phyloP scores from a whole-genome alignment of 768 basidiomycete genomes.

The Rhodocollybia butyracea region DNA sequence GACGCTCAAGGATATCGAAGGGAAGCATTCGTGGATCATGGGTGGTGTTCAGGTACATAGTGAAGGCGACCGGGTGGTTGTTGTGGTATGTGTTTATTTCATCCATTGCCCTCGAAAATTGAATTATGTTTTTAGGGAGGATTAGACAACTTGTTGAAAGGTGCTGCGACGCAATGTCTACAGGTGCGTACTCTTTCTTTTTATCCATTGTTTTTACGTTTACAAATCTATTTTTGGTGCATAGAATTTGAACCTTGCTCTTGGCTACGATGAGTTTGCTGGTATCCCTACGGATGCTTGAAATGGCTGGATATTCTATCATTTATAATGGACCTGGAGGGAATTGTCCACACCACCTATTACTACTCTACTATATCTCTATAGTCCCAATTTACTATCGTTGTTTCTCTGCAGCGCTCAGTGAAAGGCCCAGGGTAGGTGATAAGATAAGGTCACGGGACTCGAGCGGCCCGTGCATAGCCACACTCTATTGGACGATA shows the following conservation, averaged over 20 bases:
- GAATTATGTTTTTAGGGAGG: conserved; percentile 64
- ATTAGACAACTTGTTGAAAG: conserved; percentile 94
- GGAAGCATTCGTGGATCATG: conserved; percentile 84
- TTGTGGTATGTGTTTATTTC: conserved; percentile 63
- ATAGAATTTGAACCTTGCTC: conserved; percentile 78
- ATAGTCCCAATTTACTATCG: no score
- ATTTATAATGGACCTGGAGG: no score
- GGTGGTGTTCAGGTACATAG: conserved; percentile 95
- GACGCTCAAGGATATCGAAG: conserved; percentile 68
- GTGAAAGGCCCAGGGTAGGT: no score
- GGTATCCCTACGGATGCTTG: conserved; percentile 41
- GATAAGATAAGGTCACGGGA: no score
- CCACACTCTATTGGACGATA: no score
- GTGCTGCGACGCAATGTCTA: conserved; percentile 97
- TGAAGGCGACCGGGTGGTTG: conserved; percentile 84
- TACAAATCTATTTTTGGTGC: neutral
- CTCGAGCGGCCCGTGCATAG: no score
- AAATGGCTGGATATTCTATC: neutral
- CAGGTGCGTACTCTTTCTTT: conserved; percentile 63
- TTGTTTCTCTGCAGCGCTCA: no score
- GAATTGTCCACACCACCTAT: no score
- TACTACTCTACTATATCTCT: no score
- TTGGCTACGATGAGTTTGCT: conserved; percentile 75
- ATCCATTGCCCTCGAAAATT: neutral
- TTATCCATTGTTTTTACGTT: neutral